A percentile compares a stretch with the other conserved stretches of the same genome.
These are phyloP conservation scores for Xylaria sp. DNA, from an alignment of 2,329 filamentous ascomycete genomes.

Conservation along the genomic window DNA sequence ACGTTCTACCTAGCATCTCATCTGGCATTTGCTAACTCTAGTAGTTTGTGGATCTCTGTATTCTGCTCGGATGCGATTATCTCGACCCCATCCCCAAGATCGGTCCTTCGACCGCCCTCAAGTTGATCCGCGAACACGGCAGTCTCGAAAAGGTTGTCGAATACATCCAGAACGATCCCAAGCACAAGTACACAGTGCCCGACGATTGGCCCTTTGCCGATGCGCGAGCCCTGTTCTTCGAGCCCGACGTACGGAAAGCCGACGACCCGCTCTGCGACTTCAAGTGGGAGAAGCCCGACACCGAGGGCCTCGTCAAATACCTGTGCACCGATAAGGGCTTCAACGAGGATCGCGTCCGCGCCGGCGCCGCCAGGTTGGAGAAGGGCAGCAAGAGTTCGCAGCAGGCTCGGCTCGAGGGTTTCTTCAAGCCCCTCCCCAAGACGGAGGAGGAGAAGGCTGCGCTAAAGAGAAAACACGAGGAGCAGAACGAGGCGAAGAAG, in stretches of 20 bases:
- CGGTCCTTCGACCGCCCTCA: constrained; percentile 89
- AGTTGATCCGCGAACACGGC: constrained; percentile 92
- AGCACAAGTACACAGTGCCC: constrained; percentile 84
- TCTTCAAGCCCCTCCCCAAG: constrained; percentile 94
- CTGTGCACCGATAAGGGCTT: constrained; percentile 96
- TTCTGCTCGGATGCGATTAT: constrained; percentile 97
- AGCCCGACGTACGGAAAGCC: constrained; percentile 86
- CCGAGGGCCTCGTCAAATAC: constrained; percentile 89
- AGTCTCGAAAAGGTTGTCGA: constrained; percentile 88
- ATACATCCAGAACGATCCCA: constrained; percentile 77
- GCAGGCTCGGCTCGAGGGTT: constrained; percentile 91
- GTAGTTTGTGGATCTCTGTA: constrained; percentile 97
- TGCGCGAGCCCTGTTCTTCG: constrained; percentile 89
- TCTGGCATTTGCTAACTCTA: constrained; percentile 28
- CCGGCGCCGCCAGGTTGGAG: constrained; percentile 78
- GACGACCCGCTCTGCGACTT: constrained; percentile 92
- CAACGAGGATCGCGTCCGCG: constrained; percentile 91
- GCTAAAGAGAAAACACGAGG: constrained; percentile 92
- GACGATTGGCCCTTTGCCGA: constrained; percentile 98
- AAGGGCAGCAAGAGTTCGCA: constrained; percentile 94
- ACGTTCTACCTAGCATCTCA: background rate
- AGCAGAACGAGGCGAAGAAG: constrained; percentile 90
- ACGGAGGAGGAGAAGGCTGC: constrained; percentile 85
- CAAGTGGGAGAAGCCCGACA: constrained; percentile 95
- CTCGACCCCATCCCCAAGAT: constrained; percentile 96